phyloP scores from a whole-genome alignment of 805 yeast genomes.

The Kuraishia borneana region DNA sequence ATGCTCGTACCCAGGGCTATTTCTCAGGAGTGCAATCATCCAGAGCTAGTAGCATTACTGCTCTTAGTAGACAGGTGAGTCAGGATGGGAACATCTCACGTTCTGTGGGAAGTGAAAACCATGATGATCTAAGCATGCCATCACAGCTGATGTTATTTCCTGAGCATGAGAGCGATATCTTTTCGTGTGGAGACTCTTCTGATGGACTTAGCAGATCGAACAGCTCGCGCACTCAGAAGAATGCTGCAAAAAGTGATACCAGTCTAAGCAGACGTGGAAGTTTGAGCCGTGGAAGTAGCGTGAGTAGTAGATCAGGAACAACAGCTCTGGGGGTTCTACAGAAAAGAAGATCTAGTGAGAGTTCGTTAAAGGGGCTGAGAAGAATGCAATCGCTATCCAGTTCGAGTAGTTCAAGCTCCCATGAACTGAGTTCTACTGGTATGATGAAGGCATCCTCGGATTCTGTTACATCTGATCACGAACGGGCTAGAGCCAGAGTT shows the following conservation, averaged over 20 bases:
- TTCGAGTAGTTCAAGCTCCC: constrained; percentile 1
- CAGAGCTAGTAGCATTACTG: neutral
- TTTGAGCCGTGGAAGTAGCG: neutral
- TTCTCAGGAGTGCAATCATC: neutral
- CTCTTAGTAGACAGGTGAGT: neutral
- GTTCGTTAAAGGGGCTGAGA: neutral
- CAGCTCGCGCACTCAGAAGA: constrained; percentile 1
- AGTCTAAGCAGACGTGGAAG: neutral
- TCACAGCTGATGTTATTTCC: constrained; percentile 43
- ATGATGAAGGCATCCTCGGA: neutral
- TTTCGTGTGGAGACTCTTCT: constrained; percentile 15
- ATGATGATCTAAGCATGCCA: constrained; percentile 23
- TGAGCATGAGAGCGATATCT: constrained; percentile 21
- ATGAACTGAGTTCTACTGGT: neutral
- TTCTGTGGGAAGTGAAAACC: no score
- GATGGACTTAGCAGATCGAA: constrained; percentile 10
- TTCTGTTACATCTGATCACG: neutral
- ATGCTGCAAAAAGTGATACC: constrained; percentile 1
- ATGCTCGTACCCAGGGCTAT: constrained; percentile 36
- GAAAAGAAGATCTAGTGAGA: neutral
- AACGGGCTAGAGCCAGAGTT: neutral
- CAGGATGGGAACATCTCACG: constrained; percentile 4
- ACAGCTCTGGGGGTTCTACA: constrained; percentile 1
- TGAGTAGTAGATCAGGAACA: neutral
- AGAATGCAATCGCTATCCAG: constrained; percentile 1